Base-by-base conservation (phyloP, 2,329 filamentous ascomycete genomes). In the Dactylellina cionopaga region DNA sequence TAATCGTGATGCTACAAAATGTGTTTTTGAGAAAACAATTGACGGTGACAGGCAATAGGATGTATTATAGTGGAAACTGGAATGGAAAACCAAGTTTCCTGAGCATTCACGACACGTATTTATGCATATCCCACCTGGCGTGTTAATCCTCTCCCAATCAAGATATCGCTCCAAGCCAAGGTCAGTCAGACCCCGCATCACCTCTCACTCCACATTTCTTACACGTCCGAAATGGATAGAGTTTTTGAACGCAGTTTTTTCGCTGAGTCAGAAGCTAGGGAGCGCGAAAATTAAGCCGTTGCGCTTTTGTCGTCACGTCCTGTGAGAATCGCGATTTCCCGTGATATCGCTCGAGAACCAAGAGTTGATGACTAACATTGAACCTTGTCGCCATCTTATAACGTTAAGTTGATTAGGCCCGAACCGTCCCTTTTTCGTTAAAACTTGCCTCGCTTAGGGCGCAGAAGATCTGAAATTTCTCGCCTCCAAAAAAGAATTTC, bases 251-350 rank as follows among this genome's bases (percentile, higher is more conserved):
- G n/a, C n/a, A 24, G 31, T 19, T n/a, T 2, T 5, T 6, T 5
- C 29, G 52, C 64, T 60, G 54, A 69, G 2, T 69, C 55, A 69
- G 39, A 46, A 31, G 3, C 24, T 15, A n/a, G 5, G 25, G n/a
- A 52, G 13, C 10, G 39, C 25, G 17, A 17, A 31, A 52, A 59
- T 68, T 54, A 47, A 55, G 54, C 37, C 25, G 58, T 63, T 49
- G 60, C 64, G 37, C 13, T n/a, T 25, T 43, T n/a, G n/a, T 37
- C 31, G n/a, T n/a, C n/a, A n/a, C n/a, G n/a, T n/a, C n/a, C n/a
- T n/a, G n/a, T n/a, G n/a, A n/a, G n/a, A n/a, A n/a, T n/a, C n/a
- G 19, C 64, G 64, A 46, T 13, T 39, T 59, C 64, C 31, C 55
- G 64, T 69, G 64, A 69, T 33, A 4, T 46, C n/a, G 46, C 15